Base-by-base conservation (phyloP, 768 basidiomycete species). In the Serendipita sp. region DNA sequence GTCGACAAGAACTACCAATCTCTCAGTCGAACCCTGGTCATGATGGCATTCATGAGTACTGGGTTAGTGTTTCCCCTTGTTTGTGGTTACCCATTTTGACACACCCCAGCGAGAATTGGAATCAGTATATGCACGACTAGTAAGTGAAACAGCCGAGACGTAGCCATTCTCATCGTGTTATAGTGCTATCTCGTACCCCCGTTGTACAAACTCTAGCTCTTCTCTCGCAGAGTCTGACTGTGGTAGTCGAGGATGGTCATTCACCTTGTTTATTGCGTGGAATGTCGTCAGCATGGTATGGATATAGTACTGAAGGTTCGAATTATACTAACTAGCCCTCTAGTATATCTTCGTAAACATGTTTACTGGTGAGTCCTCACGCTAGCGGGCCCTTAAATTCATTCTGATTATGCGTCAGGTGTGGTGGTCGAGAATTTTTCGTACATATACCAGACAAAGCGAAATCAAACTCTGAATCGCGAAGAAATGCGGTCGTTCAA, bases 91-190 rank as follows among this genome's bases (percentile, higher is more conserved):
- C 68, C 15, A 46, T 3, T 62, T 64, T 62, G 52, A 52, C 63
- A 33, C 16, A 16, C 62, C 67, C 4, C 67, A 93, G 93, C 6
- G 94, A 97, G 73, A 91, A 85, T 0, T 98, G 95, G 95, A 97
- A 97, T 71, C 84, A 86, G 69, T 96, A 86, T 72, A 97, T 97
- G 95, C 94, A 97, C 71, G 90, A 97, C 74, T 95, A 84, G 90
- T 93, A 72, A 70, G 86, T 74, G 3, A n/a, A 5, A 10, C 31
- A 6, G 64, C 44, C 13, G 34, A 8, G 8, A 6, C 13, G 37
- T 23, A 31, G 10, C 36, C 62, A 23, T 58, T 62, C 48, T 69
- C 23, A 70, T 65, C 52, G 23, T 50, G n/a, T 31, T 65, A n/a
- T 66, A 95, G 91, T 70, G 78, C 88, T 13, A 67, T 88, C 31